These are phyloP conservation scores for Volvariella volvacea DNA, from an alignment of 1,284 basidiomycete species.

Conservation along the genomic window DNA sequence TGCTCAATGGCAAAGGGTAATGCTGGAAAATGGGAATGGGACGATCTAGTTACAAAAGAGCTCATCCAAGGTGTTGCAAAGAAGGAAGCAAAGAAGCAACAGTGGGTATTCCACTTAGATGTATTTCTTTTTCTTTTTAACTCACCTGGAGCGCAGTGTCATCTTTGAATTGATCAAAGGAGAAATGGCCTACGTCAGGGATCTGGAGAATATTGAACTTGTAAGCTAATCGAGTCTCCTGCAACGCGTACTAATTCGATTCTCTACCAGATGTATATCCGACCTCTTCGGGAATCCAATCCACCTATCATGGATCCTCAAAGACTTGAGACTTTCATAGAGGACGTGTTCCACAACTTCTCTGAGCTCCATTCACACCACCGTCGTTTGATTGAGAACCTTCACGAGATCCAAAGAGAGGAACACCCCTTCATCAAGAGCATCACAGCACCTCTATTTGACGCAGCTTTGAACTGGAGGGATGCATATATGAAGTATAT, in stretches of 20 bases:
- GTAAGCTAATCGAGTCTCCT: conserved; percentile 34
- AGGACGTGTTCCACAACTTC: conserved; percentile 92
- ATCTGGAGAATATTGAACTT: conserved; percentile 83
- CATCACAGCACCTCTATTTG: conserved; percentile 82
- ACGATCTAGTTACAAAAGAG: conserved; percentile 75
- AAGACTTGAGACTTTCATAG: conserved; percentile 73
- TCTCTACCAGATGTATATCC: conserved; percentile 63
- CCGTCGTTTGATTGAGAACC: conserved; percentile 65
- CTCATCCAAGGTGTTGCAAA: conserved; percentile 62
- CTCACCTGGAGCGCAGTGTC: conserved; percentile 39
- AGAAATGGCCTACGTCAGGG: conserved; percentile 93
- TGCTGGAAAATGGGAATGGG: conserved; percentile 81
- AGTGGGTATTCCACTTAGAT: conserved; percentile 43
- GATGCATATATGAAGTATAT: conserved; percentile 93
- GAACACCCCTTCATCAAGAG: conserved; percentile 82
- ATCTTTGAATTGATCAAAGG: conserved; percentile 96
- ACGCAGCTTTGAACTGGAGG: conserved; percentile 88
- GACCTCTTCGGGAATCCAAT: conserved; percentile 65
- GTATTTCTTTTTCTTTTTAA: background rate
- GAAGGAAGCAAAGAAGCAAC: conserved; percentile 80
- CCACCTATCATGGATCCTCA: conserved; percentile 74
- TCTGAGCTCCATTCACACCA: conserved; percentile 74
- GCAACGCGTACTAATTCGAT: background rate
- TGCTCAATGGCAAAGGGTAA: conserved; percentile 74
- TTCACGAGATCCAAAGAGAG: conserved; percentile 86